Evolutionary conservation across 2,329 filamentous ascomycete genomes (phyloP), one percentile per base, ranked within the genome.

Genomic region (Penicillium decumbens): DNA sequence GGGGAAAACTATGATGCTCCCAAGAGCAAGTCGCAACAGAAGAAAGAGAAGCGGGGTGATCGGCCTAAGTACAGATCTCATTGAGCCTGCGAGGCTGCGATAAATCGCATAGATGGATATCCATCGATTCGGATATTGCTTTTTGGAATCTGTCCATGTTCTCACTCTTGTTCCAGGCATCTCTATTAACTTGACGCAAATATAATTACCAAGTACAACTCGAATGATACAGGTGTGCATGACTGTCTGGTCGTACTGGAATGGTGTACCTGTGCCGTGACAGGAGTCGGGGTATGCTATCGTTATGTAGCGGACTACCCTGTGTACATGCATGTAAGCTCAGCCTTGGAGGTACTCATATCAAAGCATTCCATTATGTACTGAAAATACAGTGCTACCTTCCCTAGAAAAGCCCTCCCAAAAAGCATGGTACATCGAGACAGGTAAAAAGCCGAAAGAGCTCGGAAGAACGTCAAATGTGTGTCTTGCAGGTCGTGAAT

Each of bases 1-100:
- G 52, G 43, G 5, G 63, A 47, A 4, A 61, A 54, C 8, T 48
- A 32, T 9, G 52, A 55, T 8, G 63, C 50, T 28, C 57, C 61
- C 7, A 68, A 72, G 60, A 79, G 77, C 53, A 79, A 78, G 65
- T 71, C 75, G 53, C 76, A 79, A 66, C 70, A 74, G 65, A 79
- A 79, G 66, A 68, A 77, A 65, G 77, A 78, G 64, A 78, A 77
- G 63, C 69, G 75, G 45, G 74, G 74, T 12, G 73, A 72, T 6
- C 66, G 68, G 45, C 30, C 50, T 5, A 54, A 54, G 44, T 47
- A 57, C 25, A 49, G 44, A 24, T 25, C 30, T 25, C 47, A 45
- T 35, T 43, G n/a, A 41, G 18, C 18, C 18, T 12, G 6, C 18
- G 18, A 20, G 18, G 18, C 33, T 37, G 4, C 15, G 33, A 10